Conservation (phyloP, 2,329 filamentous ascomycete genomes). For the Hypomyces rosellus region DNA sequence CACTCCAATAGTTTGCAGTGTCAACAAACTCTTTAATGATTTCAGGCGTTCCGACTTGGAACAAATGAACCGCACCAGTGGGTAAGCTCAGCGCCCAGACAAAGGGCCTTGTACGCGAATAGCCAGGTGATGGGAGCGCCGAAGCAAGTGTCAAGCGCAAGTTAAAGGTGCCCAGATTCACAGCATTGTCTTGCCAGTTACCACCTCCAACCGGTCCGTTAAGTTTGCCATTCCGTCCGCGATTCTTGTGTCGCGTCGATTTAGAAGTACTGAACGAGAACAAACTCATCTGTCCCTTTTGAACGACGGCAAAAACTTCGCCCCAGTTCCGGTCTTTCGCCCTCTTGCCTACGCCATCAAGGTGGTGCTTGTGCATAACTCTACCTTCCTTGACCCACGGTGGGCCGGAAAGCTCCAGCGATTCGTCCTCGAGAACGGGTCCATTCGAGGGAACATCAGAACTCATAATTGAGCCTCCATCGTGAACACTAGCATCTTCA, state of each 20-base stretch:
- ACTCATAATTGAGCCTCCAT: constrained; percentile 47
- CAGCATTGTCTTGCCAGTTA: constrained; percentile 97
- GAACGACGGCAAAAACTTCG: constrained; percentile 92
- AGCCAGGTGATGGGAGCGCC: constrained; percentile 81
- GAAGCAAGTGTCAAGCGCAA: constrained; percentile 90
- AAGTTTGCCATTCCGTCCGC: constrained; percentile 43
- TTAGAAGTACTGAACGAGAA: constrained; percentile 90
- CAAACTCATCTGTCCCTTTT: constrained; percentile 87
- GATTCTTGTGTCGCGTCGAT: constrained; percentile 62
- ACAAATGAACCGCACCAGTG: constrained; percentile 92
- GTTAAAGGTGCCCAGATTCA: constrained; percentile 78
- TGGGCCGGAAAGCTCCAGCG: constrained; percentile 83
- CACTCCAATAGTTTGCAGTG: constrained; percentile 97
- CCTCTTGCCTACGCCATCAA: constrained; percentile 84
- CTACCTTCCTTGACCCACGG: constrained; percentile 98
- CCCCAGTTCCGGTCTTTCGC: constrained; percentile 92
- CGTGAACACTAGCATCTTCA: constrained; percentile 55
- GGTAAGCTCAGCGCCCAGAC: constrained; percentile 93
- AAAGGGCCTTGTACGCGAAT: constrained; percentile 82
- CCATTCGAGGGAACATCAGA: constrained; percentile 47
- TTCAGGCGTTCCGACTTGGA: constrained; percentile 92
- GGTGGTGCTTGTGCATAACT: constrained; percentile 91
- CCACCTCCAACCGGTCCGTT: constrained; percentile 78
- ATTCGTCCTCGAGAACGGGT: constrained; percentile 85
- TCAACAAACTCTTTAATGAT: constrained; percentile 92